Conservation (phyloP, 306 rosid genomes). For the Oxytropis ochrocephala region DNA sequence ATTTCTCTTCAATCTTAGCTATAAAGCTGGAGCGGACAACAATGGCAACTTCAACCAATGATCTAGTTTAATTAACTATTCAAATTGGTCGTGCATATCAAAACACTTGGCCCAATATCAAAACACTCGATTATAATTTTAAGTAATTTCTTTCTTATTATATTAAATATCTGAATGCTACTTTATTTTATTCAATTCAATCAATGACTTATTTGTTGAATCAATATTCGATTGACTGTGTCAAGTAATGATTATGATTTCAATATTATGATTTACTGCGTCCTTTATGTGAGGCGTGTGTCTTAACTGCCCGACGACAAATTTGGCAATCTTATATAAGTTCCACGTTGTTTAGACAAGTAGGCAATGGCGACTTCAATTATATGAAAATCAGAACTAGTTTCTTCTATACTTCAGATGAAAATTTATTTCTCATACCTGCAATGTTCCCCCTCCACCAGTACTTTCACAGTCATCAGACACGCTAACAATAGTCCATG, state of each 20-base stretch:
- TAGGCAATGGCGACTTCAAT: background rate
- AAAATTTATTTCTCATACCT: constrained; percentile 38
- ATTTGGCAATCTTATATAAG: background rate
- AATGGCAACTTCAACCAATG: too few species aligned
- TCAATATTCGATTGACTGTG: background rate
- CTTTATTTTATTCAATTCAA: background rate
- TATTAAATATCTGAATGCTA: background rate
- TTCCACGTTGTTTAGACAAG: background rate
- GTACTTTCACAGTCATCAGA: constrained; percentile 97
- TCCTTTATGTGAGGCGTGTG: background rate
- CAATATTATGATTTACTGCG: background rate
- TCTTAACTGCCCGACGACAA: background rate
- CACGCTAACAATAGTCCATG: constrained; percentile 96
- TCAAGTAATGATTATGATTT: background rate
- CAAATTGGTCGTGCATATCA: background rate
- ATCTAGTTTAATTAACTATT: background rate
- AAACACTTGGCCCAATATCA: too few species aligned
- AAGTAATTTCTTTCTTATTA: background rate
- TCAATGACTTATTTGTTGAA: background rate
- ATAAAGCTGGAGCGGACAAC: too few species aligned
- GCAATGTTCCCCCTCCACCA: constrained; percentile 98
- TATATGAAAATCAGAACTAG: background rate
- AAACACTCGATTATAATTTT: too few species aligned
- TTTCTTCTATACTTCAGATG: background rate
- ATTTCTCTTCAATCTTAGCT: too few species aligned